Conservation (phyloP, 768 basidiomycete species). For the Crucibulum laeve region DNA sequence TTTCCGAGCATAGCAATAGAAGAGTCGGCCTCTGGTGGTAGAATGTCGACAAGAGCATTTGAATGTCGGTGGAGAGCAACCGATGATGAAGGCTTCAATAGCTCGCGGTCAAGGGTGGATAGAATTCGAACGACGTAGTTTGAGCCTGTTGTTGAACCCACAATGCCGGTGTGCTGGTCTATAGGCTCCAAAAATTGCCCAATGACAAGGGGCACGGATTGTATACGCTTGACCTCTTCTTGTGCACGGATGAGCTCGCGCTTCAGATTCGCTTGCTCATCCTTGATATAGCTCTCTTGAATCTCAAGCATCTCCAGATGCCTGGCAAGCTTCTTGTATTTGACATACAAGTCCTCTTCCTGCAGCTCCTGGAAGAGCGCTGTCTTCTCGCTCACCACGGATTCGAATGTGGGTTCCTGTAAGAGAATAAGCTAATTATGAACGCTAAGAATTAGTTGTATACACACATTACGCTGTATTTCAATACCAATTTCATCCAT, state of each 20-base stretch:
- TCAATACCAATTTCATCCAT: slow-evolving; percentile 94
- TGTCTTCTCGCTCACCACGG: slow-evolving; percentile 85
- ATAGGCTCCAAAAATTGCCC: slow-evolving; percentile 99
- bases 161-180: slow-evolving; percentile 95
- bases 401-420: slow-evolving; percentile 88
- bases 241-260: slow-evolving; percentile 97
- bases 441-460: background rate
- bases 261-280: slow-evolving; percentile 96
- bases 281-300: slow-evolving; percentile 96
- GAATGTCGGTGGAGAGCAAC: slow-evolving; percentile 99
- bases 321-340: slow-evolving; percentile 93
- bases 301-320: slow-evolving; percentile 95
- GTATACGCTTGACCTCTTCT: slow-evolving; percentile 99
- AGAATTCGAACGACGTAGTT: slow-evolving; percentile 98
- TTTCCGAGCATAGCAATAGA: slow-evolving; percentile 92
- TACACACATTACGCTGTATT: slow-evolving; percentile 71
- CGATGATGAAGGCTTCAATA: slow-evolving; percentile 94
- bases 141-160: slow-evolving; percentile 95
- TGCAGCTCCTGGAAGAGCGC: slow-evolving; percentile 84
- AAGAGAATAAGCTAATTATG: background rate
- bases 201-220: slow-evolving; percentile 97
- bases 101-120: slow-evolving; percentile 93
- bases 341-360: slow-evolving; percentile 92
- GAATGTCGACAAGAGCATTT: slow-evolving; percentile 95
- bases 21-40: slow-evolving; percentile 98